A percentile compares a stretch with the other conserved stretches of the same genome.
These are phyloP conservation scores for Chloromonas sp. DNA, from an alignment of 163 green algal genomes.

Conservation along the genomic window DNA sequence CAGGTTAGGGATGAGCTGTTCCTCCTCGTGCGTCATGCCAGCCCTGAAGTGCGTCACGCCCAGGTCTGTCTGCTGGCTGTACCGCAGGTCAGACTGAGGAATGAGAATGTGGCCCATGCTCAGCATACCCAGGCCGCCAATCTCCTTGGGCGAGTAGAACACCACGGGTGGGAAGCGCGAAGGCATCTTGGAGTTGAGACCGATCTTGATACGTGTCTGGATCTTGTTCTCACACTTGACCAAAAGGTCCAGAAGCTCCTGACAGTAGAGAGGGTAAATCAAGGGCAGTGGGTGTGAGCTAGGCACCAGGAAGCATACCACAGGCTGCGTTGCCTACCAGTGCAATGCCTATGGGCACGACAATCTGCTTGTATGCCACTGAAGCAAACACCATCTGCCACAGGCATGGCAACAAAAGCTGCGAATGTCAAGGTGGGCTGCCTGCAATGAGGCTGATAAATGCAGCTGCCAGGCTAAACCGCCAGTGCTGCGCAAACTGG, in stretches of 20 bases:
- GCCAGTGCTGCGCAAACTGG: no score
- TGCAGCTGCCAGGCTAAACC: no score
- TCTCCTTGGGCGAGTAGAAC: slow-evolving; percentile 97
- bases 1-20: slow-evolving; percentile 99
- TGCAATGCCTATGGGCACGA: no score
- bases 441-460: no score
- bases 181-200: slow-evolving; percentile 98
- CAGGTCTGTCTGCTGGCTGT: slow-evolving; percentile 97
- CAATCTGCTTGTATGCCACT: no score
- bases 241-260: slow-evolving; percentile 98
- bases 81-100: slow-evolving; percentile 96
- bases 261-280: slow-evolving; percentile 1
- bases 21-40: slow-evolving; percentile 98
- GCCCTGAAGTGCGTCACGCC: slow-evolving; percentile 97
- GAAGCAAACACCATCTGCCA: no score
- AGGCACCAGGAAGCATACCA: no score
- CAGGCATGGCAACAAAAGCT: no score
- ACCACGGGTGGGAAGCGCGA: slow-evolving; percentile 96
- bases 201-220: slow-evolving; percentile 93
- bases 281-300: not conserved
- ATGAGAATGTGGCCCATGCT: slow-evolving; percentile 99
- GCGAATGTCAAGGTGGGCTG: no score
- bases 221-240: slow-evolving; percentile 99
- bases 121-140: slow-evolving; percentile 98
- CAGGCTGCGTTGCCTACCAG: no score